Conservation (phyloP, 106 monocot species). For the Alisma plantagoaquatica region DNA sequence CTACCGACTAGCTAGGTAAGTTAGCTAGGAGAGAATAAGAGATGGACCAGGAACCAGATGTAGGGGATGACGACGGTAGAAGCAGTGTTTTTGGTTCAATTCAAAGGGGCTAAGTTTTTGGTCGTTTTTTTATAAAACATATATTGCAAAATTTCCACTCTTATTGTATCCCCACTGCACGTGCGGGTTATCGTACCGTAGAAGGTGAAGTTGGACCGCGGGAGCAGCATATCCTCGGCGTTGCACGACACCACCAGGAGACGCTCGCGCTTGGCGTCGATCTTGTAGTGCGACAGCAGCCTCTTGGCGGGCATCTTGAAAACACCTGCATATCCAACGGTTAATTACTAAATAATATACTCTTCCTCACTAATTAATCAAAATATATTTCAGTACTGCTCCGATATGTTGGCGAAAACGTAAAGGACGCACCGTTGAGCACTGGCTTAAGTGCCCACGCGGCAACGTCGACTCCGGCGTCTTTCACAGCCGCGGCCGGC, state of each 20-base stretch:
- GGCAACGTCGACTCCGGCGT: conserved; percentile 47
- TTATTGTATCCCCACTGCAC: no score
- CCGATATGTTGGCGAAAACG: neutral
- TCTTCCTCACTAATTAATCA: neutral
- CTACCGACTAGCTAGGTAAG: no score
- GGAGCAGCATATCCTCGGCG: conserved; percentile 93
- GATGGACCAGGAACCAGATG: no score
- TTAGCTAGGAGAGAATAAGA: no score
- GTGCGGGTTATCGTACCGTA: no score
- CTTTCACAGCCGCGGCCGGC: conserved; percentile 9
- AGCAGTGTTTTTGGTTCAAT: no score
- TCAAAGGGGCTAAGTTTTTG: no score
- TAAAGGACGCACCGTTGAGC: conserved; percentile 27
- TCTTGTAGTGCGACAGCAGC: conserved; percentile 81
- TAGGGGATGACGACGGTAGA: no score
- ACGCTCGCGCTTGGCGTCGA: conserved; percentile 46
- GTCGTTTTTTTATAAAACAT: neutral
- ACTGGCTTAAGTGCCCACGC: conserved; percentile 45
- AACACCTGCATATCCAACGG: conserved; percentile 33
- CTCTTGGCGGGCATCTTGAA: conserved; percentile 84
- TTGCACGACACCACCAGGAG: conserved; percentile 70
- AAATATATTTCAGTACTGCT: neutral
- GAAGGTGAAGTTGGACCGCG: conserved; percentile 87
- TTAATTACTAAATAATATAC: neutral
- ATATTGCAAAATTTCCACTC: no score